Evolutionary conservation across 768 basidiomycete genomes (phyloP), one percentile per base, ranked within the genome.

Genomic region (Mycena belliarum): DNA sequence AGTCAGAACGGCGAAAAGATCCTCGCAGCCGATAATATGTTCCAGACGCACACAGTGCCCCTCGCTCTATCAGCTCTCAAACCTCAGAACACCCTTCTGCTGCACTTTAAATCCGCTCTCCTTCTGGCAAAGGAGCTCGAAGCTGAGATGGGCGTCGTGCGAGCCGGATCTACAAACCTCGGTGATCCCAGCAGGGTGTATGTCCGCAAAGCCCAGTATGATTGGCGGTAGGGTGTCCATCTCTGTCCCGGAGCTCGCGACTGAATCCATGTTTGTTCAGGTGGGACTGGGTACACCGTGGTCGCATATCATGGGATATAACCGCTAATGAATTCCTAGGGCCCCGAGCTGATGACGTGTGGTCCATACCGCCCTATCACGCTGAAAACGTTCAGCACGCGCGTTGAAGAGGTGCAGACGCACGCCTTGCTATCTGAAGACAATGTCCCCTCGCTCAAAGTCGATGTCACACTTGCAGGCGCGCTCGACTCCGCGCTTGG

Each of bases 151-250:
- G 83, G 84, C 0, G 73, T 71, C 24, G 81, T 84, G 6, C 71
- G 83, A 5, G 84, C 83, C 10, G 85, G 85, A 16, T 86, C 84
- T 0, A 78, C 77, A 4, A 85, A 85, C 64, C 73, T 86, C 4
- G 94, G 94, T 11, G 89, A 94, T 69, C 82, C 89, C 0, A 90
- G 89, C 65, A 78, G 94, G 15, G 76, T 95, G 6, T 93, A 94
- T 67, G 82, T 94, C 15, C 80, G 94, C 42, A 96, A 95, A 74
- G 91, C 93, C 0, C 89, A 92, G 65, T 95, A 93, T 73, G 86
- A 89, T 62, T 79, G 78, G 78, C 64, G 77, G 82, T 92, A 69
- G 64, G 80, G 53, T 14, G 33, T 15, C 12, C 33, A 35, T 61
- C 43, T 59, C 65, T 12, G 35, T 38, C 21, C 11, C 12, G 25